Evolutionary conservation across 2,329 filamentous ascomycete genomes (phyloP).

Genomic region (Phaeomoniella chlamydospora): DNA sequence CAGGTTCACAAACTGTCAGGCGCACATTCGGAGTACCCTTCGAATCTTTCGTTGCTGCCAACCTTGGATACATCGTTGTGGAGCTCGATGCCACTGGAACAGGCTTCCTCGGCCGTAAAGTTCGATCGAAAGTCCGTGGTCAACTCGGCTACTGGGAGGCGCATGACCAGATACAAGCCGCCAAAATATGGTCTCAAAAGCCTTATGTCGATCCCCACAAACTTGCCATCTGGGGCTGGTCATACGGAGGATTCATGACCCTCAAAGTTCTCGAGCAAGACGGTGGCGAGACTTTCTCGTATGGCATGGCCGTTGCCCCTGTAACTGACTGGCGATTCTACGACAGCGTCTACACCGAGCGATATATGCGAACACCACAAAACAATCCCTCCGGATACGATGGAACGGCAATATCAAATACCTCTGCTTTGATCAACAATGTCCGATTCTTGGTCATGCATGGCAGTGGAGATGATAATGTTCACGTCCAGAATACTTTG

Average conservation of each 20-base stretch:
- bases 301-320: constrained; percentile 95
- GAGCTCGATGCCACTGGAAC: constrained; percentile 91
- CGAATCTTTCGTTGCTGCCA: constrained; percentile 74
- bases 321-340: constrained; percentile 99
- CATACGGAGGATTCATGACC: constrained; percentile 88
- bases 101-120: constrained; percentile 72
- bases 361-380: constrained; percentile 93
- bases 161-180: constrained; percentile 79
- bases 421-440: constrained; percentile 55
- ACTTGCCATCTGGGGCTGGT: constrained; percentile 97
- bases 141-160: constrained; percentile 78
- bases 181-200: constrained; percentile 67
- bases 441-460: constrained; percentile 93
- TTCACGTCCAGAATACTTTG: constrained; percentile 90
- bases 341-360: constrained; percentile 84
- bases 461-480: constrained; percentile 91
- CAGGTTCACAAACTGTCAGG: constrained; percentile 76
- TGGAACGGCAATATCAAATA: constrained; percentile 59
- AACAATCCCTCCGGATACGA: constrained; percentile 67
- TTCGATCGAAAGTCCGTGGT: constrained; percentile 67
- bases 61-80: constrained; percentile 81
- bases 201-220: constrained; percentile 68
- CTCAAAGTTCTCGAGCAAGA: constrained; percentile 90
- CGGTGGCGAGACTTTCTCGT: constrained; percentile 77
- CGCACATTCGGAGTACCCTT: constrained; percentile 77